Base-by-base conservation (phyloP, 805 yeast species). In the Monosporozyma siamensis region DNA sequence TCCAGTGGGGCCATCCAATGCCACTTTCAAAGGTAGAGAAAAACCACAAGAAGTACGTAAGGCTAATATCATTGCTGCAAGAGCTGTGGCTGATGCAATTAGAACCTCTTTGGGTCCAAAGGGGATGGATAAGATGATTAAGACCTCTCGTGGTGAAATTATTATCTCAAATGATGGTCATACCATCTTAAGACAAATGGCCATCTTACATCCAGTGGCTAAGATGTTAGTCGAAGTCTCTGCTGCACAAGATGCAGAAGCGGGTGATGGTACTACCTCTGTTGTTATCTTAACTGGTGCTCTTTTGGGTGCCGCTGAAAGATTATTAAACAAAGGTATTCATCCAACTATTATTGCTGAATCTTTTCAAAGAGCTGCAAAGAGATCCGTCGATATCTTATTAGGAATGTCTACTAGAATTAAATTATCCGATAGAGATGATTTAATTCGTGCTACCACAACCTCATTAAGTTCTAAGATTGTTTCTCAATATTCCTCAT, bases 61-160 rank as follows among this genome's bases (percentile, higher is more conserved):
- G 64, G 77, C 89, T 42, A 88, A 88, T 61, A 87, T 89, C 51
- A 71, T 82, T 49, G 96, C 96, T 3, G 97, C 96, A 6, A 72
- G 90, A 55, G 95, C 96, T 5, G 96, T 88, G 21, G 88, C 95
- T 3, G 96, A 88, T 64, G 96, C 96, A 38, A 85, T 88, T 55
- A 76, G 96, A 64, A 89, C 97, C 5, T 82, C 97, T 12, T 70
- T 92, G 46, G 99, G 99, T 17, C 99, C 99, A 44, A 90, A 88
- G 65, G 99, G 99, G 47, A 92, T 92, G 98, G 99, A 92, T 65
- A 92, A 92, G 70, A 90, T 92, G 97, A 87, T 86, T 68, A 87
- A 87, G 66, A 89, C 97, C 15, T 82, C 89, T 40, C 76, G 75
- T 45, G 97, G 97, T 31, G 88, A 92, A 59, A 84, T 90, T 54